phyloP scores from a whole-genome alignment of 2,329 filamentous ascomycete species.

The Neoscytalidium dimidiatum region DNA sequence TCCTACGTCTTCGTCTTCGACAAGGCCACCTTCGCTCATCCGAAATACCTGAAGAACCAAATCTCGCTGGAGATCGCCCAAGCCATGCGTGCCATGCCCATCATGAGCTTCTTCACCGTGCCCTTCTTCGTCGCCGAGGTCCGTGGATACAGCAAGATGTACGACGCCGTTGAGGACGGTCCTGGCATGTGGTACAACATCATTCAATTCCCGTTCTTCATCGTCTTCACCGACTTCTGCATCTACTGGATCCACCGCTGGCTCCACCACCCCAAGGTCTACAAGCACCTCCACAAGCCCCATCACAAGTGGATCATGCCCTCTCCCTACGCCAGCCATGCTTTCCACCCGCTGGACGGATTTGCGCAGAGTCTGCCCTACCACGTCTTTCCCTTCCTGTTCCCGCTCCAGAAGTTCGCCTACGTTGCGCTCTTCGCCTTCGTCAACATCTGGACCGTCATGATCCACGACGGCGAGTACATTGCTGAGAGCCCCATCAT shows the following conservation, averaged over 20 bases:
- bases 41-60: conserved; percentile 94
- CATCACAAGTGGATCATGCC: conserved; percentile 99
- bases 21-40: conserved; percentile 83
- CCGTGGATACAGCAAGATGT: conserved; percentile 81
- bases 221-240: conserved; percentile 83
- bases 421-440: conserved; percentile 86
- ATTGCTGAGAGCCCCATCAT: conserved; percentile 86
- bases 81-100: conserved; percentile 72
- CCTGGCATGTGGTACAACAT: conserved; percentile 78
- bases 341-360: conserved; percentile 93
- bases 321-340: conserved; percentile 86
- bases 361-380: conserved; percentile 88
- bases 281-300: conserved; percentile 91
- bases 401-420: conserved; percentile 88
- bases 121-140: conserved; percentile 83
- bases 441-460: conserved; percentile 95
- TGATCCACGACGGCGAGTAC: conserved; percentile 96
- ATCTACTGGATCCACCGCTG: conserved; percentile 92
- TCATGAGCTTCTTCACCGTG: conserved; percentile 79
- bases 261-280: conserved; percentile 76
- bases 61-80: conserved; percentile 83
- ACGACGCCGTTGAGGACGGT: conserved; percentile 74
- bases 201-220: conserved; percentile 83
- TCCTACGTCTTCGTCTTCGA: conserved; percentile 92
- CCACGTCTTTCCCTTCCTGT: conserved; percentile 89